Percentiles rank a stretch among this genome's conserved stretches.
These are phyloP conservation scores for Macrophomina phaseolina DNA, from an alignment of 2,329 filamentous ascomycete genomes.

Conservation along the genomic window DNA sequence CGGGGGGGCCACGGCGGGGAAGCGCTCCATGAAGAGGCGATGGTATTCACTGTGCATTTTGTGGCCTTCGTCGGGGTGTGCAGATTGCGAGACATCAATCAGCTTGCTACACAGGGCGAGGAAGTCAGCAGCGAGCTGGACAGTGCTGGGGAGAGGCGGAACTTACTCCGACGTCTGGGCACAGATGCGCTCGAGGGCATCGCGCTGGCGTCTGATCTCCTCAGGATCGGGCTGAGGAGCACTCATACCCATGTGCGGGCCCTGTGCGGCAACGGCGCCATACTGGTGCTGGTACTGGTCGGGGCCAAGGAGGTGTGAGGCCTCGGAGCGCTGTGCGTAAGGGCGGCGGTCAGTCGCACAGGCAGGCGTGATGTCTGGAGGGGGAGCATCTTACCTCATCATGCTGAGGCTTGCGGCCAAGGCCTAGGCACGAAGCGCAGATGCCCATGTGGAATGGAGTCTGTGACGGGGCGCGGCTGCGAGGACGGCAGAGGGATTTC, in stretches of 20 bases:
- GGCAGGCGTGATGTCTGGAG: background rate
- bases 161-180: constrained; percentile 56
- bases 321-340: constrained; percentile 49
- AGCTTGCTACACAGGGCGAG: constrained; percentile 51
- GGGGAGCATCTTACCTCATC: constrained; percentile 46
- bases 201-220: constrained; percentile 54
- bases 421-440: constrained; percentile 56
- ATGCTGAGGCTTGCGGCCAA: constrained; percentile 50
- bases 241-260: constrained; percentile 41
- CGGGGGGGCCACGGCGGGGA: constrained; percentile 33
- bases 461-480: constrained; percentile 19
- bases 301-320: constrained; percentile 51
- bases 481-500: constrained; percentile 5
- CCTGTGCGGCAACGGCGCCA: constrained; percentile 44
- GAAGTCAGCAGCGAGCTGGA: background rate
- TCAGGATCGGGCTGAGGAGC: constrained; percentile 54
- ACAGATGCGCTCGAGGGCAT: constrained; percentile 56
- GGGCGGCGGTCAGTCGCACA: constrained; percentile 24
- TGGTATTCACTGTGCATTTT: constrained; percentile 47
- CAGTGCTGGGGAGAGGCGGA: constrained; percentile 8
- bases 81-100: constrained; percentile 55
- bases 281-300: constrained; percentile 53
- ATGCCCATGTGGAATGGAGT: constrained; percentile 48
- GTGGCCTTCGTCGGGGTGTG: constrained; percentile 45
- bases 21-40: constrained; percentile 50